These are phyloP conservation scores for Dimargaris verticillata DNA, from an alignment of 192 early-diverging fungal genomes.

Conservation along the genomic window DNA sequence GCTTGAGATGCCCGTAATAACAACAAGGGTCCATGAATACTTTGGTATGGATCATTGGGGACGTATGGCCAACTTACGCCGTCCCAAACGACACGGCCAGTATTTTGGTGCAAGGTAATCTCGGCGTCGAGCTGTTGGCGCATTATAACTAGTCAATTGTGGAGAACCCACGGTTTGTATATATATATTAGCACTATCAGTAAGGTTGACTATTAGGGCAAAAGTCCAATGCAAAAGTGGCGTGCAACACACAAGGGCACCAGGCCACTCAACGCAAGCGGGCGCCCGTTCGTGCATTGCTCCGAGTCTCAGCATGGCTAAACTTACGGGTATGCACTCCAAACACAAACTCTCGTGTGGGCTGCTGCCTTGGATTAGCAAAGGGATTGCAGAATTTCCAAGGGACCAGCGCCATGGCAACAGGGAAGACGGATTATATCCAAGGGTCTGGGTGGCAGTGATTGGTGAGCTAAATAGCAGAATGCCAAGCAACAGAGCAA, in stretches of 20 bases:
- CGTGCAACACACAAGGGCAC: not conserved
- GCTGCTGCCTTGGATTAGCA: not conserved
- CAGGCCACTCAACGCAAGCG: not conserved
- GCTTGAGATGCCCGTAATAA: not conserved
- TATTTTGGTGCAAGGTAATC: not conserved
- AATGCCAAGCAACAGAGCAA: not conserved
- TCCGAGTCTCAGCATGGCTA: not conserved
- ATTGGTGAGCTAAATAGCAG: not conserved
- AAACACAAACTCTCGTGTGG: not conserved
- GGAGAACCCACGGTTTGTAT: not conserved
- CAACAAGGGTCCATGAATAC: not conserved
- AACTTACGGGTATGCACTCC: not conserved
- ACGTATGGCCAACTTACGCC: not conserved
- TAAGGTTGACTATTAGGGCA: not conserved
- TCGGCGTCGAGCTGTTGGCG: not conserved
- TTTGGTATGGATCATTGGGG: not conserved
- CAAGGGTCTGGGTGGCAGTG: not conserved
- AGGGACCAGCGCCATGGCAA: not conserved
- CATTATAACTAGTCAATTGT: not conserved
- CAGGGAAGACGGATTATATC: not conserved
- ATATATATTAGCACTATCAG: not conserved
- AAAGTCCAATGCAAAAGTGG: not conserved
- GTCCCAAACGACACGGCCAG: not conserved
- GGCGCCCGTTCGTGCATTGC: not conserved
- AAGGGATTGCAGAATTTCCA: slow-evolving; percentile 2